phyloP scores from a whole-genome alignment of 2,329 filamentous ascomycete species.

The Shiraia sp. region DNA sequence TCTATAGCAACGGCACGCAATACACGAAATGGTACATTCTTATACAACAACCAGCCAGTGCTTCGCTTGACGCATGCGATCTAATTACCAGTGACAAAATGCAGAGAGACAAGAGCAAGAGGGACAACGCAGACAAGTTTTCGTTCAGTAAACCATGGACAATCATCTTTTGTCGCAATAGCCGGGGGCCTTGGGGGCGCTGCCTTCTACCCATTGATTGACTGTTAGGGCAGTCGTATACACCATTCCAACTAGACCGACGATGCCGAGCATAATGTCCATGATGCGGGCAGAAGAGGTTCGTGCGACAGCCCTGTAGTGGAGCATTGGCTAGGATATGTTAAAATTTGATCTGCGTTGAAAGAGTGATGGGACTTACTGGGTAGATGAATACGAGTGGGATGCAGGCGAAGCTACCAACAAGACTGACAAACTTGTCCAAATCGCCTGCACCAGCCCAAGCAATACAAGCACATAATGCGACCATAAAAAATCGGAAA shows the following conservation, averaged over 20 bases:
- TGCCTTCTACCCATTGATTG: constrained; percentile 76
- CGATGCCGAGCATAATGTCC: constrained; percentile 77
- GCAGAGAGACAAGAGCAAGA: constrained; percentile 4
- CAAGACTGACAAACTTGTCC: constrained; percentile 95
- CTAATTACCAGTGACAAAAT: constrained; percentile 6
- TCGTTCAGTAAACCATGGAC: not conserved
- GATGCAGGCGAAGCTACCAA: constrained; percentile 97
- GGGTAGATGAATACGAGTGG: constrained; percentile 97
- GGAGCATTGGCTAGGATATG: constrained; percentile 74
- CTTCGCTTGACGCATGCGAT: not conserved
- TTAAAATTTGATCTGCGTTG: constrained; percentile 28
- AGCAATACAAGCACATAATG: constrained; percentile 81
- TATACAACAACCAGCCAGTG: not conserved
- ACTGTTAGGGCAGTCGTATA: constrained; percentile 91
- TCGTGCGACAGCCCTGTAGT: constrained; percentile 78
- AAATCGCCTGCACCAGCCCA: constrained; percentile 92
- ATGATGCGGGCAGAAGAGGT: constrained; percentile 67
- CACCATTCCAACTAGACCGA: constrained; percentile 84
- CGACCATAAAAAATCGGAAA: constrained; percentile 91
- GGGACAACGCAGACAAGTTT: not conserved
- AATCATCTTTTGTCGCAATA: constrained; percentile 60
- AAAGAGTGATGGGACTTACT: constrained; percentile 60
- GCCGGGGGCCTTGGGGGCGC: constrained; percentile 57
- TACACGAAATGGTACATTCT: not conserved
- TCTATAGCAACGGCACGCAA: too few species aligned